Base-by-base conservation (phyloP, 371 early-diverging fungal species). In the Apophysomyces sp. region DNA sequence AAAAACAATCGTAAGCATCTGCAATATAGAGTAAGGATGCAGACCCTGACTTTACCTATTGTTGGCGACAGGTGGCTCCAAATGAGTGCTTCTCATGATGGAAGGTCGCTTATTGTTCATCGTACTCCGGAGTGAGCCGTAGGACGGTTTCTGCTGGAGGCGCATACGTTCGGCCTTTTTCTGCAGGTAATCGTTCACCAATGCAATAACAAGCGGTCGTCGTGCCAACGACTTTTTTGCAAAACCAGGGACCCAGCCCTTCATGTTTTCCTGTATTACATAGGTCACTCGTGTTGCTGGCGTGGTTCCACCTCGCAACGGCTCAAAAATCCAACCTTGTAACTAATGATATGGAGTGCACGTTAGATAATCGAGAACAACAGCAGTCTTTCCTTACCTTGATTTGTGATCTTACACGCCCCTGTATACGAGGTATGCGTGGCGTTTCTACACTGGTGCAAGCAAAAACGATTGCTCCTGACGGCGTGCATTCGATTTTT, bases 291-390 rank as follows among this genome's bases (percentile, higher is more conserved):
- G 75, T 13, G 89, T 90, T 34, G 83, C 78, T 8, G 78, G 80
- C 7, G 79, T 77, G 2, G 67, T 40, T 11, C 73, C 67, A 11
- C 77, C 75, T 21, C 78, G 77, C 30, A 84, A 30, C 9, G 88
- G 88, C 54, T 87, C 82, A 28, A 88, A 65, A 49, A 90, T 83
- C 89, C 89, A 90, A 16, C 90, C 90, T 76, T 78, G 81, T 12
- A 77, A 60, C 77, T 76, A 39, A 5, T 7, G 29, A 9, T 37
- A 34, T 57, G 12, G 18, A 51, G n/a, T n/a, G n/a, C 12, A 27
- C 2, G 32, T 37, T 31, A 55, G 27, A 52, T 40, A 51, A 21
- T 8, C 40, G 41, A 37, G 12, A 12, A 32, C 27, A 53, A 15
- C 29, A 13, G n/a, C n/a, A 27, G 12, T 4, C 13, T 41, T 32